Evolutionary conservation across 495 filamentous ascomycete genomes (phyloP).

Genomic region (Tuber brumale): DNA sequence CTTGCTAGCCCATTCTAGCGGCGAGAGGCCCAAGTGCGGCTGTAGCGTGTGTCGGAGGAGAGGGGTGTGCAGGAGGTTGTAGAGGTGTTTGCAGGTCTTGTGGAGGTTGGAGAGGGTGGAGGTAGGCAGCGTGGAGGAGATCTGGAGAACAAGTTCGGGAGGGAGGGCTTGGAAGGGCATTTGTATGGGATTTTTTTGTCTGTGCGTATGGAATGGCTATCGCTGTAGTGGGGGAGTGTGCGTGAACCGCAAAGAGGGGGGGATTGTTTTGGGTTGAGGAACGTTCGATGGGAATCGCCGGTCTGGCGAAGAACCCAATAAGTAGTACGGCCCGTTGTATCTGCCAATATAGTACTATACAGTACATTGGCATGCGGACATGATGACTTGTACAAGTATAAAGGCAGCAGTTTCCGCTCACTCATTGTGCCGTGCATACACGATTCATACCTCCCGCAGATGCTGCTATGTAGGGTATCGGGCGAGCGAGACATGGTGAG

Average conservation of each 20-base stretch:
- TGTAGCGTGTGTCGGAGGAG: background rate
- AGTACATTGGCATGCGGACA: background rate
- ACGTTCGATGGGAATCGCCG: background rate
- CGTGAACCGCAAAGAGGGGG: background rate
- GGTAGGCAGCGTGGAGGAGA: background rate
- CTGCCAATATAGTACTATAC: background rate
- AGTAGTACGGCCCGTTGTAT: background rate
- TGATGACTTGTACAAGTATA: background rate
- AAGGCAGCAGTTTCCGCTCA: background rate
- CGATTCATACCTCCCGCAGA: background rate
- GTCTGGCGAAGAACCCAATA: background rate
- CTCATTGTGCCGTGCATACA: background rate
- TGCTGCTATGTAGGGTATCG: background rate
- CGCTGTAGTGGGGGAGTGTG: background rate
- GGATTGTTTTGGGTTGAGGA: background rate
- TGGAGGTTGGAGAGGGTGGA: conserved; percentile 5
- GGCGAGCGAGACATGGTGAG: background rate
- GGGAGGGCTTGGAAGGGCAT: background rate
- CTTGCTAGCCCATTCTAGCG: background rate
- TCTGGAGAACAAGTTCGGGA: background rate
- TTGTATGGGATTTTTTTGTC: background rate
- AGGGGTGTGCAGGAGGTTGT: background rate
- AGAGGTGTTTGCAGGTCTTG: conserved; percentile 7
- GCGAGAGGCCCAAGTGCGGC: background rate
- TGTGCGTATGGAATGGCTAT: background rate